Percentiles rank a stretch among this genome's conserved stretches.
These are phyloP conservation scores for Zopfia rhizophila DNA, from an alignment of 2,329 filamentous ascomycete species.

Conservation along the genomic window DNA sequence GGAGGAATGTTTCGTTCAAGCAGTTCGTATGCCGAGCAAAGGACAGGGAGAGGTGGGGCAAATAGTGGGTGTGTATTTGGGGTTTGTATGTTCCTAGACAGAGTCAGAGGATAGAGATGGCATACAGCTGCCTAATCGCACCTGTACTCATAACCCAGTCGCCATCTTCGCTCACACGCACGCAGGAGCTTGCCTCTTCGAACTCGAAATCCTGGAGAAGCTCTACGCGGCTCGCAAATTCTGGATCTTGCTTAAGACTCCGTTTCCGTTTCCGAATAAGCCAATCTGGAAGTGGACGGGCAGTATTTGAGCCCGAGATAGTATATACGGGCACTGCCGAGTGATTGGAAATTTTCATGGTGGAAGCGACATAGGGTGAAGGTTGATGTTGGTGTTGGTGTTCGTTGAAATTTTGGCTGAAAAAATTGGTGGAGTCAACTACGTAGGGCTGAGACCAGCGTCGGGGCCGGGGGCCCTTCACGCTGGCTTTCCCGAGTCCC, in stretches of 20 bases:
- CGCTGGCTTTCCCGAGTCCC: no score
- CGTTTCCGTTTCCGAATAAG: conserved; percentile 88
- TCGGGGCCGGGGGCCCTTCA: no score
- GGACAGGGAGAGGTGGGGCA: conserved; percentile 92
- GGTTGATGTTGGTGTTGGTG: conserved; percentile 11
- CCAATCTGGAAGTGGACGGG: conserved; percentile 93
- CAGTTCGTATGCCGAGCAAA: conserved; percentile 91
- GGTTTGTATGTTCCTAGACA: conserved; percentile 72
- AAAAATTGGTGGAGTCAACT: conserved; percentile 1
- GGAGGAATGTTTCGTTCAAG: conserved; percentile 88
- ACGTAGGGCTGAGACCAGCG: conserved; percentile 1
- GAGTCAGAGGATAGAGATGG: conserved; percentile 6
- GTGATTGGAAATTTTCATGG: conserved; percentile 84
- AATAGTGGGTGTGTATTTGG: conserved; percentile 94
- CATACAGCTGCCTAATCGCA: conserved; percentile 51
- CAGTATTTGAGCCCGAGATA: conserved; percentile 88
- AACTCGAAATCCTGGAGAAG: conserved; percentile 98
- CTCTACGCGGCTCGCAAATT: conserved; percentile 94
- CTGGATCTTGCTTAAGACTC: conserved; percentile 89
- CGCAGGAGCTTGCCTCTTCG: conserved; percentile 90
- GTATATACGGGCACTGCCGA: conserved; percentile 92
- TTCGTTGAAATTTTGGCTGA: conserved; percentile 4
- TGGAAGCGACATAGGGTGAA: conserved; percentile 20
- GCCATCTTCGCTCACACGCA: conserved; percentile 92
- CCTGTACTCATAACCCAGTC: conserved; percentile 98